A percentile compares a stretch with the other conserved stretches of the same genome.
Conservation (phyloP, 371 early-diverging fungal species). For the Gilbertella persicaria region DNA sequence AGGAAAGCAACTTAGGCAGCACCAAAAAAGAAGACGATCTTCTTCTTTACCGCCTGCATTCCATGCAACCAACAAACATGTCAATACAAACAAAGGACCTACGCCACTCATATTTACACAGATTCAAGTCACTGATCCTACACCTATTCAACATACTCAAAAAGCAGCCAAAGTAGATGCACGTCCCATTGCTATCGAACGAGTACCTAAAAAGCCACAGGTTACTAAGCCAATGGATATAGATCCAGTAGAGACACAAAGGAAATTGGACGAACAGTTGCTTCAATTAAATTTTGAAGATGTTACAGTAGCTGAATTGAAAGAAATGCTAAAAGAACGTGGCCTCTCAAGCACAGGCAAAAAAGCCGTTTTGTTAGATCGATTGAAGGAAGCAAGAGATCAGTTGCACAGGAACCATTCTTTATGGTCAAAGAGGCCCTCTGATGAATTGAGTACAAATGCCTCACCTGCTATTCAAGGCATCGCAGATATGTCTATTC, state of each 20-base stretch:
- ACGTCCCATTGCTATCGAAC: conserved; percentile 25
- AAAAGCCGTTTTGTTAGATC: conserved; percentile 62
- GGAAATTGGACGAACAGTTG: conserved; percentile 43
- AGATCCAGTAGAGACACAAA: conserved; percentile 31
- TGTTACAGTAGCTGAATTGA: conserved; percentile 70
- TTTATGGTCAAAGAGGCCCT: no score
- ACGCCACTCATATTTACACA: conserved; percentile 30
- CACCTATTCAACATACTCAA: conserved; percentile 25
- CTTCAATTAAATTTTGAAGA: conserved; percentile 65
- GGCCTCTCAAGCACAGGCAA: conserved; percentile 62
- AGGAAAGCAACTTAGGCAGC: conserved; percentile 24
- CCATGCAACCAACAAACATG: conserved; percentile 10
- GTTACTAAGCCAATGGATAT: conserved; percentile 23
- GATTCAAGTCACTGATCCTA: conserved; percentile 34
- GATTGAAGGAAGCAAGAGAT: conserved; percentile 52
- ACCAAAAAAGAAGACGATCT: conserved; percentile 30
- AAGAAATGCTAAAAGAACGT: conserved; percentile 65
- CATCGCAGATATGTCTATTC: conserved; percentile 26
- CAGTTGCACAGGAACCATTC: no score
- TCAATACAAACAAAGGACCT: conserved; percentile 6
- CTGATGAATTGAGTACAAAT: no score
- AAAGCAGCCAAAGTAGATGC: conserved; percentile 27
- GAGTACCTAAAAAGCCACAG: conserved; percentile 26
- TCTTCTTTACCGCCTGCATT: conserved; percentile 36
- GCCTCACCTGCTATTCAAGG: conserved; percentile 23